Conservation (phyloP, 2,329 filamentous ascomycete genomes). For the Pseudogymnoascus verrucosus region DNA sequence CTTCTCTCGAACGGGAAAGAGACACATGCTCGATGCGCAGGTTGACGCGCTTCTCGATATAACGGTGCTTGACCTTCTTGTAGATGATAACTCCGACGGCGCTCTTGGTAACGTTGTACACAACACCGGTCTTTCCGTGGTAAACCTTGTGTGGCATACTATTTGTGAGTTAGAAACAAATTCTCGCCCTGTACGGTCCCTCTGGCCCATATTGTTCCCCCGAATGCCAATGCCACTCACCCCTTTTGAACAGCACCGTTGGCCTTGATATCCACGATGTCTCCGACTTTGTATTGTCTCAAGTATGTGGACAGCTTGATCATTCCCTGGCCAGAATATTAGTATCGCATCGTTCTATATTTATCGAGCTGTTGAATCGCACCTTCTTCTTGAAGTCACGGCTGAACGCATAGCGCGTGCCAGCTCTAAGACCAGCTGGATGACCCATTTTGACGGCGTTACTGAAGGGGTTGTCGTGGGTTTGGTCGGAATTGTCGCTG, state of each 20-base stretch:
- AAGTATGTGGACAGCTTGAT: conserved; percentile 94
- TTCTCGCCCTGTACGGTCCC: neutral
- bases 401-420: conserved; percentile 91
- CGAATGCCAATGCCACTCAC: conserved; percentile 46
- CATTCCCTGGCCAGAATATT: conserved; percentile 49
- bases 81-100: conserved; percentile 98
- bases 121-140: conserved; percentile 96
- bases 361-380: conserved; percentile 1
- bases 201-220: neutral
- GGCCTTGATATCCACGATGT: conserved; percentile 97
- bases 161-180: conserved; percentile 21
- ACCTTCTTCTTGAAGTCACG: conserved; percentile 81
- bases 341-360: neutral
- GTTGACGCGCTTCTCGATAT: conserved; percentile 99
- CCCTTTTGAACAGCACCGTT: conserved; percentile 99
- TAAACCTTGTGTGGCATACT: conserved; percentile 99
- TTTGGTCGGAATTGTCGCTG: conserved; percentile 15
- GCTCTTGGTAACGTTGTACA: conserved; percentile 99
- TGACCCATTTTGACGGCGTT: conserved; percentile 70
- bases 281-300: conserved; percentile 90
- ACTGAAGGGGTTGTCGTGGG: conserved; percentile 23
- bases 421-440: conserved; percentile 77
- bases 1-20: conserved; percentile 90
- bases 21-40: conserved; percentile 95
- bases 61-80: conserved; percentile 99